phyloP scores from a whole-genome alignment of 768 basidiomycete species.

The Lentinula lateritia region DNA sequence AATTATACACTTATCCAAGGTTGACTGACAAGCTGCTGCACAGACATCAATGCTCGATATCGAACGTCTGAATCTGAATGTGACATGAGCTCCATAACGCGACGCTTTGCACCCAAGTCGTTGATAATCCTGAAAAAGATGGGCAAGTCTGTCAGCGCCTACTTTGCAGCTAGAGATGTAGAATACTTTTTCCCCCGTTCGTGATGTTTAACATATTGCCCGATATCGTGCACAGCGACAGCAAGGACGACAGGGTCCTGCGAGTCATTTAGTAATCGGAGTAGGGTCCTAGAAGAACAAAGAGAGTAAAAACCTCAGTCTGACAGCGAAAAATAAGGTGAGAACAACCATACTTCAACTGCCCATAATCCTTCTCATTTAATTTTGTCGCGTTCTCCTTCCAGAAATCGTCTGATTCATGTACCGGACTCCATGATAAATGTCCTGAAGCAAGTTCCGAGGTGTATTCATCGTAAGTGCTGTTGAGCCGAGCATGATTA shows the following conservation, averaged over 20 bases:
- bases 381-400: conserved; percentile 87
- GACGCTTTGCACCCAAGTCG: conserved; percentile 80
- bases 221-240: conserved; percentile 90
- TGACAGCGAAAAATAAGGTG: neutral
- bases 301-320: neutral
- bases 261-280: conserved; percentile 65
- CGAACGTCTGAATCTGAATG: conserved; percentile 85
- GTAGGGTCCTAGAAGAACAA: conserved; percentile 51
- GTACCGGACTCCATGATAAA: conserved; percentile 92
- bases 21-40: conserved; percentile 89
- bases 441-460: conserved; percentile 89
- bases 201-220: conserved; percentile 89
- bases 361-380: conserved; percentile 79
- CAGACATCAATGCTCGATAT: conserved; percentile 86
- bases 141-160: no score
- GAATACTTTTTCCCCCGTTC: conserved; percentile 89
- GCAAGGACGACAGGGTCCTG: conserved; percentile 76
- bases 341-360: conserved; percentile 60
- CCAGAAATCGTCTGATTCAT: conserved; percentile 98
- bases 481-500: conserved; percentile 21
- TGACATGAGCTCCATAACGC: conserved; percentile 90
- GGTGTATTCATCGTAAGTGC: conserved; percentile 94
- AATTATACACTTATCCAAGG: conserved; percentile 61
- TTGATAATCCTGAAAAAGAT: conserved; percentile 55
- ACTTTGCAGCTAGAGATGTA: neutral